Evolutionary conservation across 768 basidiomycete genomes (phyloP).

Genomic region (Boletellus ananiceps): DNA sequence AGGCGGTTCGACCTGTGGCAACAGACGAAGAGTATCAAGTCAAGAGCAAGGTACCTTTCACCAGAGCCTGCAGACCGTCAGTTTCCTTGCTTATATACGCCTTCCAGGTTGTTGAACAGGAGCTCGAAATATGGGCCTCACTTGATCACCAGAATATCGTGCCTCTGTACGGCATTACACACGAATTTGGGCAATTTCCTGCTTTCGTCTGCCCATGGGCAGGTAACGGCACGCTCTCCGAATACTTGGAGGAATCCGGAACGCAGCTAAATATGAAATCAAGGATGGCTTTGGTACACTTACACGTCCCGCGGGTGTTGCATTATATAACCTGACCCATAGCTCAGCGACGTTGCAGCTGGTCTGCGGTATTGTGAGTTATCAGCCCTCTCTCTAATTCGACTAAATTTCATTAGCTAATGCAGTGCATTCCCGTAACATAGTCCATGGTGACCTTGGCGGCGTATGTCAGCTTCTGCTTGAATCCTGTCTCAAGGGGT

Average conservation of each 20-base stretch:
- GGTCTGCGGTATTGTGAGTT: slow-evolving; percentile 22
- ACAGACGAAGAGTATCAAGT: slow-evolving; percentile 1
- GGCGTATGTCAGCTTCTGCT: slow-evolving; percentile 19
- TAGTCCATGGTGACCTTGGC: slow-evolving; percentile 40
- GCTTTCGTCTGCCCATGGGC: slow-evolving; percentile 35
- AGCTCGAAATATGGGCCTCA: slow-evolving; percentile 28
- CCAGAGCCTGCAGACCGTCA: neutral
- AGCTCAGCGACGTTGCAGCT: slow-evolving; percentile 24
- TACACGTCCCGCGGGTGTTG: neutral
- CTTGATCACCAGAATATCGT: slow-evolving; percentile 30
- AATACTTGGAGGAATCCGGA: slow-evolving; percentile 24
- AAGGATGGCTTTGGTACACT: slow-evolving; percentile 19
- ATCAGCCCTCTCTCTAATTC: neutral
- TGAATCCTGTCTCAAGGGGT: neutral
- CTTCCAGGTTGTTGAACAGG: slow-evolving; percentile 23
- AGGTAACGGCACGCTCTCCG: slow-evolving; percentile 28
- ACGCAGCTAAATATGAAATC: slow-evolving; percentile 6
- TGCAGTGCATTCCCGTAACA: slow-evolving; percentile 19
- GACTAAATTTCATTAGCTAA: neutral
- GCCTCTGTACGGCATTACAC: slow-evolving; percentile 25
- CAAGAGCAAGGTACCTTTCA: slow-evolving; percentile 14
- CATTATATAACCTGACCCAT: neutral
- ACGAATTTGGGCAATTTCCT: slow-evolving; percentile 24
- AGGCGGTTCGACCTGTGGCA: slow-evolving; percentile 16
- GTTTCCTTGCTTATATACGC: slow-evolving; percentile 4